phyloP scores from a whole-genome alignment of 495 filamentous ascomycete genomes.

The Physcia stellaris region DNA sequence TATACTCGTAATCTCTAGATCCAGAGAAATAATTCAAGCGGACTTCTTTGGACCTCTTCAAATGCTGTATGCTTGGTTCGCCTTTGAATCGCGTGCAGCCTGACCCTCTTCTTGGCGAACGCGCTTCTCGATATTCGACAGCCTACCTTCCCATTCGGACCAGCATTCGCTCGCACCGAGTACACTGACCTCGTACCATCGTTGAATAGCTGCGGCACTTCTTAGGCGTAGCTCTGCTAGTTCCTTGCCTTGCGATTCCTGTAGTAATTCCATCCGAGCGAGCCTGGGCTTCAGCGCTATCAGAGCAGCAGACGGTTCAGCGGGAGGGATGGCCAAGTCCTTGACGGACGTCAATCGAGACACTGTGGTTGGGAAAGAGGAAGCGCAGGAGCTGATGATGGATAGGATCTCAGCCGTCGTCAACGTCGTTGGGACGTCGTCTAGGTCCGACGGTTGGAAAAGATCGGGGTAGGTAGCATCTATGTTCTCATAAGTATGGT shows the following conservation, averaged over 20 bases:
- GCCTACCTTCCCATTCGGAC: constrained; percentile 57
- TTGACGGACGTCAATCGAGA: constrained; percentile 68
- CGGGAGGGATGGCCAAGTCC: constrained; percentile 63
- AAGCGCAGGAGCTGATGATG: constrained; percentile 61
- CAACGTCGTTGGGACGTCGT: constrained; percentile 29
- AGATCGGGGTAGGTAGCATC: constrained; percentile 46
- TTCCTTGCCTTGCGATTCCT: constrained; percentile 56
- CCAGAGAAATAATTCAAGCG: too few species aligned
- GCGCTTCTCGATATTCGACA: constrained; percentile 52
- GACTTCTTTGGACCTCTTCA: too few species aligned
- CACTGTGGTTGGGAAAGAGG: constrained; percentile 59
- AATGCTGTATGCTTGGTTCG: constrained; percentile 12
- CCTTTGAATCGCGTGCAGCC: constrained; percentile 25
- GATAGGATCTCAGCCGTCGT: constrained; percentile 36
- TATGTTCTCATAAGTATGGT: constrained; percentile 15
- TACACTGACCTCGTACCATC: constrained; percentile 68
- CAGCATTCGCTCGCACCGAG: constrained; percentile 56
- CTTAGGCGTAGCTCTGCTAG: constrained; percentile 59
- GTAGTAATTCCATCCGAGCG: constrained; percentile 46
- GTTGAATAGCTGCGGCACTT: constrained; percentile 56
- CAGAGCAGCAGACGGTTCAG: constrained; percentile 49
- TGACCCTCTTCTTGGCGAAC: constrained; percentile 45
- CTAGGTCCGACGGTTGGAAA: constrained; percentile 30
- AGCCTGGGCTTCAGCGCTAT: constrained; percentile 59
- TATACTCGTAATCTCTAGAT: too few species aligned